Evolutionary conservation across 2,329 filamentous ascomycete genomes (phyloP).

Genomic region (Volutella citrinella): DNA sequence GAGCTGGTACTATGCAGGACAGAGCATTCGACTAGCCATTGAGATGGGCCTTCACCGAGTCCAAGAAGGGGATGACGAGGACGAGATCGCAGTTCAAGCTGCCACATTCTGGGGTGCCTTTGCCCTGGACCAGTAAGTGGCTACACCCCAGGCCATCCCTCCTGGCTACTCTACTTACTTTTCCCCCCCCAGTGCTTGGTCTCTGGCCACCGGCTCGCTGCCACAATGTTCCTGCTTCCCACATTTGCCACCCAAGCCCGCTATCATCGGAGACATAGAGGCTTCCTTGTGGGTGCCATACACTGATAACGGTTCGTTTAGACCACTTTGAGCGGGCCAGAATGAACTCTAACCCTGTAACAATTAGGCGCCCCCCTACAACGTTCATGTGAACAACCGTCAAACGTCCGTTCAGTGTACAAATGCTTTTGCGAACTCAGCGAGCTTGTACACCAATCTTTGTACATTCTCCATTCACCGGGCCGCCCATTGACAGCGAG

Average conservation of each 20-base stretch:
- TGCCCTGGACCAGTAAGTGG: conserved; percentile 60
- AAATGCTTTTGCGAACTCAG: conserved; percentile 70
- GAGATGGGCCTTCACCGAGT: conserved; percentile 67
- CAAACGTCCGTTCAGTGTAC: conserved; percentile 65
- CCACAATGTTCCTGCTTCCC: conserved; percentile 58
- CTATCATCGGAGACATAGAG: conserved; percentile 59
- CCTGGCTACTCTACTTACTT: conserved; percentile 16
- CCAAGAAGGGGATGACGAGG: conserved; percentile 42
- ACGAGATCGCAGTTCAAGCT: conserved; percentile 55
- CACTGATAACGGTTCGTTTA: conserved; percentile 52
- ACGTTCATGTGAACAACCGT: conserved; percentile 58
- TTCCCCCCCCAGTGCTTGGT: conserved; percentile 53
- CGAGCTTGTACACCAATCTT: conserved; percentile 68
- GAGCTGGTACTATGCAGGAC: conserved; percentile 69
- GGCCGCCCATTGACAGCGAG: conserved; percentile 62
- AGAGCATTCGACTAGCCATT: conserved; percentile 68
- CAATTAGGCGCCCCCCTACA: conserved; percentile 51
- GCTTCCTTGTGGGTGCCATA: conserved; percentile 58
- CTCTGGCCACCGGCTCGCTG: conserved; percentile 59
- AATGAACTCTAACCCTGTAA: too few species aligned
- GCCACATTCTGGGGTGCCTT: conserved; percentile 63
- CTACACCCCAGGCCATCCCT: background rate
- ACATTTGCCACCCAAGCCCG: conserved; percentile 56
- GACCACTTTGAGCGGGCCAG: too few species aligned
- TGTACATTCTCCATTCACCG: conserved; percentile 71